Percentiles rank a stretch among this genome's conserved stretches.
Evolutionary conservation across 345 rosid genomes (phyloP).

Genomic region (Turnera subulata): DNA sequence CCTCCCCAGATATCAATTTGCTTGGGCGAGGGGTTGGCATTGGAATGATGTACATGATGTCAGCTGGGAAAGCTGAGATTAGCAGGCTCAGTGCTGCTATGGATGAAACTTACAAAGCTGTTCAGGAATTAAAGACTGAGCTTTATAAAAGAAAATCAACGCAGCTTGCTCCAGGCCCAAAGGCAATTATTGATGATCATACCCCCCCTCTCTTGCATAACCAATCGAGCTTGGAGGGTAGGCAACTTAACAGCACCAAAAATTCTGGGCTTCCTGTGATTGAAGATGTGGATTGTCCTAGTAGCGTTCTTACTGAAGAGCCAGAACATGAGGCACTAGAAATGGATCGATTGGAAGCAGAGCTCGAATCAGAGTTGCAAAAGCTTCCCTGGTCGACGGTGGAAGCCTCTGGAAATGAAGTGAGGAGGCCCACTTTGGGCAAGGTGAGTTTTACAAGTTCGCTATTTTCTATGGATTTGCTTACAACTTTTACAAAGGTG

Average conservation of each 20-base stretch:
- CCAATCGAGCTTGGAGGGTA: slow-evolving; percentile 21
- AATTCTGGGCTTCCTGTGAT: slow-evolving; percentile 12
- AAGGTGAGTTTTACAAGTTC: slow-evolving; percentile 38
- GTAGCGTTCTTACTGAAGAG: slow-evolving; percentile 86
- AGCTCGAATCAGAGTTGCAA: slow-evolving; percentile 73
- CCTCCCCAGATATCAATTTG: slow-evolving; percentile 43
- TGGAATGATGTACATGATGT: slow-evolving; percentile 82
- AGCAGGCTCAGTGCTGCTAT: slow-evolving; percentile 51
- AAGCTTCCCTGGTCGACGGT: slow-evolving; percentile 44
- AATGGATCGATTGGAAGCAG: slow-evolving; percentile 76
- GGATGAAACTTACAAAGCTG: slow-evolving; percentile 64
- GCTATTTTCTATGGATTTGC: slow-evolving; percentile 2
- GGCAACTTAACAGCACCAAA: slow-evolving; percentile 26
- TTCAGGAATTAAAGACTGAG: slow-evolving; percentile 66
- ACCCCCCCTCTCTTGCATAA: slow-evolving; percentile 14
- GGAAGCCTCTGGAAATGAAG: slow-evolving; percentile 20
- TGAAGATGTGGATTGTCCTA: slow-evolving; percentile 59
- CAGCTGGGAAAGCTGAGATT: slow-evolving; percentile 62
- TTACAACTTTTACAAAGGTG: not conserved
- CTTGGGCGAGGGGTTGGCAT: slow-evolving; percentile 63
- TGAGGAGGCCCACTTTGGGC: slow-evolving; percentile 11
- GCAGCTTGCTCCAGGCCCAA: slow-evolving; percentile 25
- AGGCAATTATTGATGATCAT: slow-evolving; percentile 17
- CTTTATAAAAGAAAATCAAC: slow-evolving; percentile 47
- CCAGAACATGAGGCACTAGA: slow-evolving; percentile 49